Evolutionary conservation across 805 yeast species (phyloP), one percentile per base, ranked within the genome.

Genomic region (Wickerhamia fluorescens): DNA sequence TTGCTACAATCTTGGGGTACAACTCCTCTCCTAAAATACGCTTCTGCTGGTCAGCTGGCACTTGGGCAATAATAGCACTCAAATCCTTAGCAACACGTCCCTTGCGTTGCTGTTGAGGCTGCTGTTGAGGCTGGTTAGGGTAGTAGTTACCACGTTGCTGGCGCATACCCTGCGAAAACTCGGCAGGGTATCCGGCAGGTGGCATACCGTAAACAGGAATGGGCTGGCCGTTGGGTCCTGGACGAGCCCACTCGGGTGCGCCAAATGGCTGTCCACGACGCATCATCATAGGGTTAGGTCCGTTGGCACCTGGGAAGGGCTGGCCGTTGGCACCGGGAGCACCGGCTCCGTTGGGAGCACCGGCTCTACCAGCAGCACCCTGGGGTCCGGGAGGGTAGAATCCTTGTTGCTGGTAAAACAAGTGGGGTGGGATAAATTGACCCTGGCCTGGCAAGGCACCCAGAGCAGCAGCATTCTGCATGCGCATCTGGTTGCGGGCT

Each of bases 401-500:
- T 45, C 82, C 83, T 59, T 80, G 85, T 63, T 80, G 87, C 40
- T 80, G 82, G 65, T 81, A 85, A 61, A 81, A 81, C 77, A 85
- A 74, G 20, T 18, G 20, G 57, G 94, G 94, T 41, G 75, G 74
- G 54, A 85, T 78, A 66, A 82, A 83, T 68, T 82, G 94, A 7
- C 10, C 9, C 4, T 27, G 29, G 47, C 88, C 88, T 52, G 85
- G 85, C 52, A 84, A 67, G 44, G 85, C 88, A 41, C 80, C 81
- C 44, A 81, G 75, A 44, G 94, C 94, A 46, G 85, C 85, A 59
- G 88, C 94, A 66, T 87, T 95, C 73, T 89, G 97, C 75, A 87
- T 74, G 75, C 96, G 85, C 81, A 88, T 76, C 69, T 89, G 96
- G 77, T 85, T 86, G 73, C 96, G 85, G 45, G 96, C 96, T 65